phyloP scores from a whole-genome alignment of 2,329 filamentous ascomycete genomes.

The Colletotrichum plurivorum region DNA sequence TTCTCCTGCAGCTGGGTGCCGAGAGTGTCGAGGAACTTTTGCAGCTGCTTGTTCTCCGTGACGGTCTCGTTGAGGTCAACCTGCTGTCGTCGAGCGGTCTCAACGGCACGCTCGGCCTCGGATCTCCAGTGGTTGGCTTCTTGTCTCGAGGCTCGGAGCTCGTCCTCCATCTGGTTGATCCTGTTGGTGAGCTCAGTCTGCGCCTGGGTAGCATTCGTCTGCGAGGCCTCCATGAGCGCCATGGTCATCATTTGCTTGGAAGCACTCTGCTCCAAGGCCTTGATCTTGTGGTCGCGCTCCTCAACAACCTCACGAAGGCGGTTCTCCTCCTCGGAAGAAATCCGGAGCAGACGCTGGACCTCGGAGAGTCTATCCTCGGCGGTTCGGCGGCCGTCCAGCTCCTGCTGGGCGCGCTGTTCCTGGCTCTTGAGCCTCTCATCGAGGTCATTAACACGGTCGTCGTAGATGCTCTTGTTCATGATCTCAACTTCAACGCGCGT shows the following conservation, averaged over 20 bases:
- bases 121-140: slow-evolving; percentile 73
- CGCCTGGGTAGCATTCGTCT: slow-evolving; percentile 68
- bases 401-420: slow-evolving; percentile 74
- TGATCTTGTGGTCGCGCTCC: slow-evolving; percentile 78
- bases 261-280: slow-evolving; percentile 68
- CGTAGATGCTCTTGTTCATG: slow-evolving; percentile 71
- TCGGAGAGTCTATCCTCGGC: slow-evolving; percentile 82
- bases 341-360: slow-evolving; percentile 77
- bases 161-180: slow-evolving; percentile 66
- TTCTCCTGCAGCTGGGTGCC: slow-evolving; percentile 88
- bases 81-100: slow-evolving; percentile 63
- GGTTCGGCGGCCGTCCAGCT: slow-evolving; percentile 73
- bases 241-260: slow-evolving; percentile 73
- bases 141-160: slow-evolving; percentile 68
- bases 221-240: slow-evolving; percentile 77
- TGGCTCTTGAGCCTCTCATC: slow-evolving; percentile 77
- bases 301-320: slow-evolving; percentile 77
- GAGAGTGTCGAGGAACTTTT: slow-evolving; percentile 80
- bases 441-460: slow-evolving; percentile 76
- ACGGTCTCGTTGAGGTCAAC: slow-evolving; percentile 63
- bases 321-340: slow-evolving; percentile 80
- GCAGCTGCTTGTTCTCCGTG: slow-evolving; percentile 80
- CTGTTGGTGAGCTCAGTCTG: slow-evolving; percentile 70
- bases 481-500: slow-evolving; percentile 73
- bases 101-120: slow-evolving; percentile 72